Conservation (phyloP, 768 basidiomycete genomes). For the Amanita rubescens region DNA sequence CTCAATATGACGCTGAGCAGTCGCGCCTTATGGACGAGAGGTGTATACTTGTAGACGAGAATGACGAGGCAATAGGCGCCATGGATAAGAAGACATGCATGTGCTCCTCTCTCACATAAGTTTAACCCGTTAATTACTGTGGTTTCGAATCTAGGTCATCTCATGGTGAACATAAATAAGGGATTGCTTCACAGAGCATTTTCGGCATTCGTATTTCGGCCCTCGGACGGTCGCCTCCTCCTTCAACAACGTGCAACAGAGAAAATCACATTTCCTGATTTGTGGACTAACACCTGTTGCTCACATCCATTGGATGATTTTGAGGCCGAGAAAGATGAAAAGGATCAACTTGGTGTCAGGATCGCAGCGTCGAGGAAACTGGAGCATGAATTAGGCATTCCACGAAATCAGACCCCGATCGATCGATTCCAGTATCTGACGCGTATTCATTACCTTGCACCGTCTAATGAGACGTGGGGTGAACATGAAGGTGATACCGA, state of each 20-base stretch:
- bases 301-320: constrained; percentile 95
- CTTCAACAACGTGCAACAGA: constrained; percentile 94
- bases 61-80: constrained; percentile 80
- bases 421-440: constrained; percentile 93
- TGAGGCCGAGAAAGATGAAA: constrained; percentile 70
- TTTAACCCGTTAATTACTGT: background rate
- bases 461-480: constrained; percentile 89
- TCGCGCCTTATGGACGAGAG: constrained; percentile 93
- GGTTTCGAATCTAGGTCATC: constrained; percentile 55
- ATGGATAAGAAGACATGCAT: constrained; percentile 94
- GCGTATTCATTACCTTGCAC: constrained; percentile 95
- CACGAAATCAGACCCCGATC: constrained; percentile 62
- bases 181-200: constrained; percentile 96
- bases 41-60: constrained; percentile 86
- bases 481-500: constrained; percentile 83
- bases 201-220: constrained; percentile 94
- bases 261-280: constrained; percentile 98
- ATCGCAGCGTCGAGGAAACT: constrained; percentile 93
- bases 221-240: constrained; percentile 86
- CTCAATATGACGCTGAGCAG: constrained; percentile 86
- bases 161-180: constrained; percentile 94
- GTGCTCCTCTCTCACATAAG: constrained; percentile 19
- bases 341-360: constrained; percentile 75
- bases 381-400: constrained; percentile 95
- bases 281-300: constrained; percentile 99